Evolutionary conservation across 805 yeast species (phyloP), one percentile per base, ranked within the genome.

Genomic region (Ogataea ganodermae): DNA sequence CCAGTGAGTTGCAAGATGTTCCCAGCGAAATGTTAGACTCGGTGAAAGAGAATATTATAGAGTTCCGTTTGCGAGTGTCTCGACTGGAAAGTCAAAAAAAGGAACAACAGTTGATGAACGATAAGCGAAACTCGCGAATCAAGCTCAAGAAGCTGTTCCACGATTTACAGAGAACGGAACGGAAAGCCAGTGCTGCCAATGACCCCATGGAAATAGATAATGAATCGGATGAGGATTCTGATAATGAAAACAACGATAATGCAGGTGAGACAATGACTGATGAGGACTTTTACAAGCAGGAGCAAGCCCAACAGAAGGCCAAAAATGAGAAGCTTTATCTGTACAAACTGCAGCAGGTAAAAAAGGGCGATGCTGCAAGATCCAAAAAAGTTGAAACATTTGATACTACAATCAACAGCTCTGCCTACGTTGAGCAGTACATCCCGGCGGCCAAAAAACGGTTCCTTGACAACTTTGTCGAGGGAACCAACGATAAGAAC

Each of bases 51-150:
- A 80, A 78, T 48, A 75, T 83, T 46, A 69, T 80, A 48, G 76
- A 74, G 50, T 83, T 83, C 58, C 65, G 88, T 57, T 67, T 81
- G 18, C 74, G 73, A 35, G 83, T 82, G 22, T 58, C 80, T 44
- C 73, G 73, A 33, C 63, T 78, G 22, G 87, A 82, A 46, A 70
- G 72, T 44, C 71, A 71, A 39, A 76, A 79, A 38, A 70, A 84
- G 35, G 76, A 73, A 42, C 68, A 68, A 48, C 80, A 79, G 49
- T 58, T 72, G 8, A 65, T 73, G 17, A 67, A 63, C 17, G 88
- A 81, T 52, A 70, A 80, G 37, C 66, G 66, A 32, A 71, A 75
- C 49, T 74, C 84, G 0, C 76, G 76, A 53, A 58, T 66, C 17
- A 73, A 77, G 44, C 59, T 83, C 35, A 72, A 78, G 47, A 63